phyloP scores from a whole-genome alignment of 1,284 basidiomycete species.

The Cutaneotrichosporon arboriforme region DNA sequence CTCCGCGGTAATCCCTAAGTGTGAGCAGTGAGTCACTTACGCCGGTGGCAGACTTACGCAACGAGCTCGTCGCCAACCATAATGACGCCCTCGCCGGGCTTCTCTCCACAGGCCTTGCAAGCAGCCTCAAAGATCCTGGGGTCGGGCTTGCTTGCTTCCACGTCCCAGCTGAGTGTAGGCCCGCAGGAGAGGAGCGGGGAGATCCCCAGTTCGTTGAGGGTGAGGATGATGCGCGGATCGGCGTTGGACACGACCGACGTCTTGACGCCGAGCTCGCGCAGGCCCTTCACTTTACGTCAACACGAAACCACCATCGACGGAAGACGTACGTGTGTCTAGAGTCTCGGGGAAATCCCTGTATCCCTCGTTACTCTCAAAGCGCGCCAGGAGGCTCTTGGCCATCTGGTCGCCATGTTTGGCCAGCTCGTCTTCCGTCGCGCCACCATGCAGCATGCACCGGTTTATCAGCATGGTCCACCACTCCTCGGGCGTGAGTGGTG shows the following conservation, averaged over 20 bases:
- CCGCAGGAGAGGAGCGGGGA: conserved; percentile 30
- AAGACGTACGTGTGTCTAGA: conserved; percentile 27
- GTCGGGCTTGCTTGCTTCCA: conserved; percentile 42
- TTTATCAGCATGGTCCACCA: conserved; percentile 47
- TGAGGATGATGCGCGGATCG: conserved; percentile 38
- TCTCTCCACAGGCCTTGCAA: conserved; percentile 24
- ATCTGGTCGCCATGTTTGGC: conserved; percentile 21
- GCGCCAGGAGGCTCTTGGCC: conserved; percentile 25
- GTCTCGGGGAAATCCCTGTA: conserved; percentile 45
- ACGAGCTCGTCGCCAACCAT: conserved; percentile 49
- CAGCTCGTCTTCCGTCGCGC: conserved; percentile 29
- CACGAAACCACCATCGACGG: conserved; percentile 13
- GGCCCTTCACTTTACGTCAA: conserved; percentile 27
- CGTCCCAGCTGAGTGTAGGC: conserved; percentile 43
- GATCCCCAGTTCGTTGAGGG: conserved; percentile 38
- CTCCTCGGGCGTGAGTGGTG: conserved; percentile 36
- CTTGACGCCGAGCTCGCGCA: conserved; percentile 35
- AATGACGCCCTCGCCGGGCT: conserved; percentile 33
- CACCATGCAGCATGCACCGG: conserved; percentile 37
- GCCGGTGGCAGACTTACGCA: conserved; percentile 32
- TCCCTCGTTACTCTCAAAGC: conserved; percentile 45
- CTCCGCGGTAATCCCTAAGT: conserved; percentile 42
- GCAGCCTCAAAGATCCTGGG: conserved; percentile 36
- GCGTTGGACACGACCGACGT: conserved; percentile 45
- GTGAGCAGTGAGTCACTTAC: conserved; percentile 1